Conservation (phyloP, 2,329 filamentous ascomycete species). For the Epichloe scottii region DNA sequence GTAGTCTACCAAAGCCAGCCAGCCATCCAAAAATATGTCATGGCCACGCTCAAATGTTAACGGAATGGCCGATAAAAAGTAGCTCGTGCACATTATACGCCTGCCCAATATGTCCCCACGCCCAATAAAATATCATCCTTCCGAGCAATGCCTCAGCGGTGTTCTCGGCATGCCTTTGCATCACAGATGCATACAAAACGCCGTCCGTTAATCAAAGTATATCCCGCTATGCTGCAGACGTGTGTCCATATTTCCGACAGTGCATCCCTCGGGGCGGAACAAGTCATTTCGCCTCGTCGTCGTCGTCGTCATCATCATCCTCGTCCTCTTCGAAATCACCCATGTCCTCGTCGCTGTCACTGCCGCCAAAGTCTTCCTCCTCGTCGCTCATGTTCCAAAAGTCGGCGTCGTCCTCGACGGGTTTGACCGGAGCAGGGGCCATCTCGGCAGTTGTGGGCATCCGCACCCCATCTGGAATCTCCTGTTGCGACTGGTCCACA, state of each 20-base stretch:
- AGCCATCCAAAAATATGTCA: neutral
- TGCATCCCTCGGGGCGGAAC: neutral
- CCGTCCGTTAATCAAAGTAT: neutral
- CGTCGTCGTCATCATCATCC: conserved; percentile 24
- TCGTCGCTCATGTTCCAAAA: conserved; percentile 73
- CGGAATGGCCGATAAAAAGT: too few relatives aligned
- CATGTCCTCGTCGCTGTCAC: conserved; percentile 53
- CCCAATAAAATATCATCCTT: neutral
- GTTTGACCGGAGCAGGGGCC: conserved; percentile 46
- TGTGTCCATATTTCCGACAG: neutral
- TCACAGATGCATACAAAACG: neutral
- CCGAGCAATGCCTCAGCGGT: too few relatives aligned
- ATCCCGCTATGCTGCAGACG: conserved; percentile 5
- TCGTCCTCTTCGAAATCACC: conserved; percentile 48
- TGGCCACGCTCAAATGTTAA: neutral
- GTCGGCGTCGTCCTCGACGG: conserved; percentile 56
- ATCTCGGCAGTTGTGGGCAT: conserved; percentile 68
- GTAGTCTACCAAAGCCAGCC: neutral
- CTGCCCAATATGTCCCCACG: neutral
- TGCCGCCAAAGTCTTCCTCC: conserved; percentile 67
- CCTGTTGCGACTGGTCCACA: conserved; percentile 60
- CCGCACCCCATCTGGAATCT: conserved; percentile 66
- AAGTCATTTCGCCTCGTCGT: neutral
- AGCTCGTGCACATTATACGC: too few relatives aligned
- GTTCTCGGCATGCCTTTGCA: neutral